Base-by-base conservation (phyloP, 1,139 yeast genomes). In the Hansenula sp. region DNA sequence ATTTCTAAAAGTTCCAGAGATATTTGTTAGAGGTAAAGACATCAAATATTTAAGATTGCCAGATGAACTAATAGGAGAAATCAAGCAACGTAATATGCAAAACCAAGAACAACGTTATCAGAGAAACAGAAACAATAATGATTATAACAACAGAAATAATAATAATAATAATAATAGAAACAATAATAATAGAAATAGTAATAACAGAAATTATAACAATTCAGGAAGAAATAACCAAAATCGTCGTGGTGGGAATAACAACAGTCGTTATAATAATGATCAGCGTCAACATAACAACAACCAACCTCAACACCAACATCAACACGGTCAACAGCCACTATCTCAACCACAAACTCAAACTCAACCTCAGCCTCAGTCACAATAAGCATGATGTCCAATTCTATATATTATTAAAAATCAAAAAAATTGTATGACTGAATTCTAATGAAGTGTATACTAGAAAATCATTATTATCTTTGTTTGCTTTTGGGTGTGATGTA, bases 1-100 rank as follows among this genome's bases (percentile, higher is more conserved):
- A 36, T 85, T 87, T 60, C 67, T 76, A 47, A 82, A 84, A 60
- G 67, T 86, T 38, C 81, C 85, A 4, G 96, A 90, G 58, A 76
- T 86, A 47, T 93, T 90, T 59, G 78, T 94, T 40, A 80, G 93
- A 58, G 99, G 99, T 36, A 85, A 79, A 53, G 91, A 86, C 56
- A 78, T 82, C 65, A 84, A 83, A 61, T 79, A 77, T 57, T 68
- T 84, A 45, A 77, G 83, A 59, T 71, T 84, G 49, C 84, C 84
- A 38, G 85, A 83, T 51, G 75, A 73, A 47, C 77, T 86, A 47
- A 88, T 90, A 73, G 96, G 88, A 55, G 85, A 84, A 59, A 89
- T 93, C 49, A 89, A 84, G 63, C 84, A 75, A 53, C 81, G 81
- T 55, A 76, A 76, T 54, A 68, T 76, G 53, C 73, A 77, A 57